phyloP scores from a whole-genome alignment of 2,329 filamentous ascomycete species.

The Paracorniculantispora psalliotae region DNA sequence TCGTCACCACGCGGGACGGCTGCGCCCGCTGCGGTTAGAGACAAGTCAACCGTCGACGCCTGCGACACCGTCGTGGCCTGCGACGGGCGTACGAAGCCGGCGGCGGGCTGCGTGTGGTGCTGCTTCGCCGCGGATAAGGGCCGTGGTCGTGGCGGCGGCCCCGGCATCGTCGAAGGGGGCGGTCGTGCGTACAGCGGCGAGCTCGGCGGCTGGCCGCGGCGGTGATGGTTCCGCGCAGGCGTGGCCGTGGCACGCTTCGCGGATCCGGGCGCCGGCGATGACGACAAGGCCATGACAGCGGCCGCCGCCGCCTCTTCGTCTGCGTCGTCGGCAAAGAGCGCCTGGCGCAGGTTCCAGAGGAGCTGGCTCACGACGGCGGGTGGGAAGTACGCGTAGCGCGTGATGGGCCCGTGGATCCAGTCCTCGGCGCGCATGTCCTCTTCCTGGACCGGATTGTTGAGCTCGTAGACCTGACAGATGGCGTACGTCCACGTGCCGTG shows the following conservation, averaged over 20 bases:
- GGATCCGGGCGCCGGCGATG: slow-evolving; percentile 8
- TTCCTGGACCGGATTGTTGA: slow-evolving; percentile 54
- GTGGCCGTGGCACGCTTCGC: background rate
- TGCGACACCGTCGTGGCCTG: slow-evolving; percentile 36
- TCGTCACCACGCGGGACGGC: background rate
- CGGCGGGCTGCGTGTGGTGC: background rate
- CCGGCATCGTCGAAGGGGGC: slow-evolving; percentile 19
- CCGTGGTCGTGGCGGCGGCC: slow-evolving; percentile 9
- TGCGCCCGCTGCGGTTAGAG: background rate
- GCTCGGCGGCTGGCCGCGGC: slow-evolving; percentile 16
- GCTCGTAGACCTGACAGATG: slow-evolving; percentile 49
- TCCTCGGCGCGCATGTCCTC: slow-evolving; percentile 49
- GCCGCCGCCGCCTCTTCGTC: background rate
- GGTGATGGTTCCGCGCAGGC: background rate
- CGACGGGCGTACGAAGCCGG: slow-evolving; percentile 22
- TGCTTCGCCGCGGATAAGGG: background rate
- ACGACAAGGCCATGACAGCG: slow-evolving; percentile 12
- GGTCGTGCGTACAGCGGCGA: slow-evolving; percentile 13
- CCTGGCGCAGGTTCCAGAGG: slow-evolving; percentile 51
- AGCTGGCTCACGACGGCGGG: slow-evolving; percentile 54
- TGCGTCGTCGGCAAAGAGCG: slow-evolving; percentile 35
- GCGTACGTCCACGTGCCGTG: slow-evolving; percentile 23
- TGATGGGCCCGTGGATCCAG: slow-evolving; percentile 47
- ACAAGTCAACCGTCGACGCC: slow-evolving; percentile 21
- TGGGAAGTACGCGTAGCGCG: slow-evolving; percentile 48